Conservation (phyloP, 202 grass and related monocot genomes). For the Zizania palustris region DNA sequence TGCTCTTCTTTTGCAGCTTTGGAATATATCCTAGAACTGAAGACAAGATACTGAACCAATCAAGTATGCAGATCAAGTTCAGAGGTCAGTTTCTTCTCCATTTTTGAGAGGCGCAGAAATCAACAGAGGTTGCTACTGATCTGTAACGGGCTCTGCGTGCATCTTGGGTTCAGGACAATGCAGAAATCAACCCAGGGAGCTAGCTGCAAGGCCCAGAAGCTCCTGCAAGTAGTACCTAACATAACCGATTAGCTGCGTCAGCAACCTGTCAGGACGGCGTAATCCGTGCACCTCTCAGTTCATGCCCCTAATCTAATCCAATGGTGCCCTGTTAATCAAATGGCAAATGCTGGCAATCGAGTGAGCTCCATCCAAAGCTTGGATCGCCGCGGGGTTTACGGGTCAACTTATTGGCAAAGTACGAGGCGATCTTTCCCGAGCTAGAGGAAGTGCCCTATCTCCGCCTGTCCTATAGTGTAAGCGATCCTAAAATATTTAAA, state of each 20-base stretch:
- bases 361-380: not conserved
- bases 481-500: too few species aligned
- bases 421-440: conserved; percentile 1
- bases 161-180: not conserved
- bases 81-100: not conserved
- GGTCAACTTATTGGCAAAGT: conserved; percentile 26
- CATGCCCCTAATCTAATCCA: not conserved
- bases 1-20: too few species aligned
- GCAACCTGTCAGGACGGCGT: not conserved
- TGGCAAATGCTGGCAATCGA: not conserved
- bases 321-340: not conserved
- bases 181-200: not conserved
- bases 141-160: too few species aligned
- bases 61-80: not conserved
- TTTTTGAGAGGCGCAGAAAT: too few species aligned
- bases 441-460: not conserved
- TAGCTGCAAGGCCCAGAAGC: not conserved
- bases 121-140: too few species aligned
- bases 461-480: too few species aligned
- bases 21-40: not conserved
- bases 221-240: not conserved
- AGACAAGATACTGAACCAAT: not conserved
- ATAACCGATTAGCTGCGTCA: not conserved
- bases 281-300: not conserved
- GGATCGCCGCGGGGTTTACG: conserved; percentile 17